These are phyloP conservation scores for Lachnellula arida DNA, from an alignment of 2,329 filamentous ascomycete species.

Conservation along the genomic window DNA sequence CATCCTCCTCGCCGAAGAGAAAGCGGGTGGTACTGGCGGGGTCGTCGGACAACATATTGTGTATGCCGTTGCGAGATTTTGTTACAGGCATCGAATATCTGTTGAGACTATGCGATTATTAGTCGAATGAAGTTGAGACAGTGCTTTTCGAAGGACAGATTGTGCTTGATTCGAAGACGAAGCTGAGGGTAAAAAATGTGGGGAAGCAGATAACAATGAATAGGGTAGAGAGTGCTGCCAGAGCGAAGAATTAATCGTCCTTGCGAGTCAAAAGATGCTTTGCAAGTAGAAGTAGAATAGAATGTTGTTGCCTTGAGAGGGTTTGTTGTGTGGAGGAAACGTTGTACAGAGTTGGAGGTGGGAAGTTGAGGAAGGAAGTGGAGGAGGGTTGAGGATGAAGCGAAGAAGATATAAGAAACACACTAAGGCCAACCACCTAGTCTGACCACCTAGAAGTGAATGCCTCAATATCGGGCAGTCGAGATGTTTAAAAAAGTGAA, in stretches of 20 bases:
- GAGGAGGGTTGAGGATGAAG: not conserved
- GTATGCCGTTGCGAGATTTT: slow-evolving; percentile 60
- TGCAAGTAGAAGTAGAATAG: not conserved
- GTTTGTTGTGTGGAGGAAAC: not conserved
- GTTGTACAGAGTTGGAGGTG: slow-evolving; percentile 2
- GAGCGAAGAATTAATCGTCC: not conserved
- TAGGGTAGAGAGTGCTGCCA: not conserved
- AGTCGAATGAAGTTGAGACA: slow-evolving; percentile 11
- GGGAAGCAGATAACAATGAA: not conserved
- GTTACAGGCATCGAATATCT: slow-evolving; percentile 93
- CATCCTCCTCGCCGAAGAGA: slow-evolving; percentile 76
- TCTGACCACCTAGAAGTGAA: not conserved
- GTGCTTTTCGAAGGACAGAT: not conserved
- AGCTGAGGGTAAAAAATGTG: slow-evolving; percentile 6
- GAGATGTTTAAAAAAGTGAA: too few relatives aligned
- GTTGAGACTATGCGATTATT: slow-evolving; percentile 58
- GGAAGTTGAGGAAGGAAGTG: not conserved
- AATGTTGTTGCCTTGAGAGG: not conserved
- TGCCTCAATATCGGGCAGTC: too few relatives aligned
- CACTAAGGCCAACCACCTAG: not conserved
- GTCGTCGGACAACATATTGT: slow-evolving; percentile 64
- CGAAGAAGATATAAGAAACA: not conserved
- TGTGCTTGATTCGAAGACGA: slow-evolving; percentile 3
- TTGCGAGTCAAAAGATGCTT: not conserved
- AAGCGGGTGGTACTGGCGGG: slow-evolving; percentile 83